phyloP scores from a whole-genome alignment of 257 asterid genomes.

The Cordia subcordata region DNA sequence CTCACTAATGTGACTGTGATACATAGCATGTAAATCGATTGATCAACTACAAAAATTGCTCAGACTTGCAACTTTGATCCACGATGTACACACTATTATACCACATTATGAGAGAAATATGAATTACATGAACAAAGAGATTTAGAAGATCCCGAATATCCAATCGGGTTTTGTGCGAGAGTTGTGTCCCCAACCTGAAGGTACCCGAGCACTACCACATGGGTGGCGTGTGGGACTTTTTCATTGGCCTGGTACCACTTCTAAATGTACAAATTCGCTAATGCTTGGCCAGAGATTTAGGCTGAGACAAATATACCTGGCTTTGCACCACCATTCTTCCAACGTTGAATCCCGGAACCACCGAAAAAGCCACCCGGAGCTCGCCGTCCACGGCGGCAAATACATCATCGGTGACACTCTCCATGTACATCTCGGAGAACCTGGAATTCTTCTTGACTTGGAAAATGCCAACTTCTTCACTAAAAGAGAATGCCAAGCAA shows the following conservation, averaged over 20 bases:
- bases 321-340: slow-evolving; percentile 83
- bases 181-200: background rate
- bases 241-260: background rate
- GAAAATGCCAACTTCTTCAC: slow-evolving; percentile 47
- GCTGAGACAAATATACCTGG: slow-evolving; percentile 68
- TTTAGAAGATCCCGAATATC: background rate
- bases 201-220: background rate
- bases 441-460: slow-evolving; percentile 46
- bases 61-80: background rate
- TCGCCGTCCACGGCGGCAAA: slow-evolving; percentile 45
- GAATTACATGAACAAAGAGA: background rate
- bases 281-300: slow-evolving; percentile 24
- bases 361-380: slow-evolving; percentile 70
- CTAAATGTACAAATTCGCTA: background rate
- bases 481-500: slow-evolving; percentile 63
- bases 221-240: background rate
- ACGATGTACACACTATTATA: background rate
- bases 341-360: slow-evolving; percentile 85
- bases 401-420: slow-evolving; percentile 62
- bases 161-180: background rate
- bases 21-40: background rate
- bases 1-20: too few relatives aligned
- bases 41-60: background rate
- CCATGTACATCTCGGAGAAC: slow-evolving; percentile 87
- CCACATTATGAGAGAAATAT: background rate